A percentile compares a stretch with the other conserved stretches of the same genome.
Evolutionary conservation across 495 filamentous ascomycete genomes (phyloP).

Genomic region (Tuber calosporum): DNA sequence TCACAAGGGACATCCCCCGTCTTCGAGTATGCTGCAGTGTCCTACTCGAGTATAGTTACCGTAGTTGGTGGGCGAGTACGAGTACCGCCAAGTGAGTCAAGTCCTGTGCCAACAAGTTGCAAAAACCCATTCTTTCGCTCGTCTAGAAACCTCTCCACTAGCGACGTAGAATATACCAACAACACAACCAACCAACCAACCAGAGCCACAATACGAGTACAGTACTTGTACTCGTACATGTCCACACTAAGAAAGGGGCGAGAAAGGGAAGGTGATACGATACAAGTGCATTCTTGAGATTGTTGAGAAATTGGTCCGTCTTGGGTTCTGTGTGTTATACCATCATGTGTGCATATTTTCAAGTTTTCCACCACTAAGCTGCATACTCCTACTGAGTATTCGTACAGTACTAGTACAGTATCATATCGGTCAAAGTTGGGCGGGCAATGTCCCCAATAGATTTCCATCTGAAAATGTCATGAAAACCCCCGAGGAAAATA

Average conservation of each 20-base stretch:
- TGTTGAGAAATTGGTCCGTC: background rate
- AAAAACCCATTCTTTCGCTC: background rate
- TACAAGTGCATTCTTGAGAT: background rate
- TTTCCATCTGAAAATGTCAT: background rate
- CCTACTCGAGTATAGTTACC: no score
- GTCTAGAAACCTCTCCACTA: background rate
- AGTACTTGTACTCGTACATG: background rate
- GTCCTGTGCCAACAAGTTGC: background rate
- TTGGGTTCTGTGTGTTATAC: background rate
- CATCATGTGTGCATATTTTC: background rate
- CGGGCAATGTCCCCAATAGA: background rate
- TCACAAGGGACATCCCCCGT: background rate
- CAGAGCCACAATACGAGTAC: background rate
- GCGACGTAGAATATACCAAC: background rate
- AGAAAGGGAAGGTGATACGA: background rate
- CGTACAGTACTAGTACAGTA: background rate
- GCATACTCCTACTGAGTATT: background rate
- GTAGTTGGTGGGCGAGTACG: background rate
- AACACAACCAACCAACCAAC: background rate
- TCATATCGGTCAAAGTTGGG: background rate
- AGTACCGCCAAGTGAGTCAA: background rate
- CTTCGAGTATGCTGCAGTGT: background rate
- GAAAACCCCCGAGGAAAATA: background rate
- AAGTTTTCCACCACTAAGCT: background rate
- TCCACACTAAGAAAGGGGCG: background rate